phyloP scores from a whole-genome alignment of 768 basidiomycete genomes.

The Galerina marginata region DNA sequence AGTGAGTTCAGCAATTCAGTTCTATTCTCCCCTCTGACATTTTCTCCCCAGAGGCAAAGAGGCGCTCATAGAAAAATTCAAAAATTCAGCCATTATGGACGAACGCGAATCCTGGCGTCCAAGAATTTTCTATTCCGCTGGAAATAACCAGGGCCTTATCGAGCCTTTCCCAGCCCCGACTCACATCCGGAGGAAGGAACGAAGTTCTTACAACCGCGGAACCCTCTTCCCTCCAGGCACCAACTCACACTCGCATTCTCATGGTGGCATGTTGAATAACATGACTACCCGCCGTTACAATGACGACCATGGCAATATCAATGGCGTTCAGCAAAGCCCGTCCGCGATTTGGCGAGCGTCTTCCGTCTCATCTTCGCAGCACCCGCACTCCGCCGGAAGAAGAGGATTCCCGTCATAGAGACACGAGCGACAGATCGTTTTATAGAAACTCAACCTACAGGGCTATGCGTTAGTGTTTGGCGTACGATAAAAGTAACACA shows the following conservation, averaged over 20 bases:
- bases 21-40: slow-evolving; percentile 7
- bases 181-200: slow-evolving; percentile 80
- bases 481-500: too few species aligned
- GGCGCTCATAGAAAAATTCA: slow-evolving; percentile 90
- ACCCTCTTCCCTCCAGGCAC: slow-evolving; percentile 65
- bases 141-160: slow-evolving; percentile 72
- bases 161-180: slow-evolving; percentile 87
- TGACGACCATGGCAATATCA: slow-evolving; percentile 1
- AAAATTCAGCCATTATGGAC: slow-evolving; percentile 90
- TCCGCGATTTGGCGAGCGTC: background rate
- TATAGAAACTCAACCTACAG: too few species aligned
- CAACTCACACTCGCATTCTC: slow-evolving; percentile 16
- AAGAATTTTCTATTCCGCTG: slow-evolving; percentile 82
- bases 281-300: slow-evolving; percentile 25
- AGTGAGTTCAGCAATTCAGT: slow-evolving; percentile 55
- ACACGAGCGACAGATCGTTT: background rate
- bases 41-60: slow-evolving; percentile 73
- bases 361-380: background rate
- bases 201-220: slow-evolving; percentile 80
- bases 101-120: slow-evolving; percentile 84
- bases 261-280: slow-evolving; percentile 17
- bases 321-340: background rate
- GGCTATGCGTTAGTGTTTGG: too few species aligned
- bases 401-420: background rate
- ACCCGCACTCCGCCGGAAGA: background rate